Base-by-base conservation (phyloP, 441 rosid species). In the Hura crepitans region DNA sequence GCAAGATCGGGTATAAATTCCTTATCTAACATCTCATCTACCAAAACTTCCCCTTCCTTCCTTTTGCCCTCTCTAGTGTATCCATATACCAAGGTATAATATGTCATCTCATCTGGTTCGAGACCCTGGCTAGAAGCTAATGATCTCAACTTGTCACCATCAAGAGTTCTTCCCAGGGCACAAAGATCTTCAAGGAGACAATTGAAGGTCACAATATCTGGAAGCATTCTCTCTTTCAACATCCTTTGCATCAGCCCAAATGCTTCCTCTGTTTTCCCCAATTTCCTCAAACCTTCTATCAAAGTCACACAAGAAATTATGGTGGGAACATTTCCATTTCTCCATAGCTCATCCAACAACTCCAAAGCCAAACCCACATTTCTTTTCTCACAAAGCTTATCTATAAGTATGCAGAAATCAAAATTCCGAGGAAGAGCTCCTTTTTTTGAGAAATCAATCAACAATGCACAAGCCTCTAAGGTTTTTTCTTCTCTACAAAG, bases 11-110 rank as follows among this genome's bases (percentile, higher is more conserved):
- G 88, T 76, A 93, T 72, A 71, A 84, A 82, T 49, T 85, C 94
- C 71, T 80, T 84, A 75, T 91, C 98, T 72, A 91, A 73, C 98
- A 93, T 93, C 83, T 93, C 93, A 62, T 85, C 81, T 66, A 87
- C 91, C 66, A 93, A n/a, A 47, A 31, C 74, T 70, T 84, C 83
- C 14, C 94, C 94, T 74, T 89, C 97, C 76, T 84, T 78, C 70
- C 77, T 77, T 72, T 72, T 85, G 2, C 83, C 84, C 60, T 91
- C 92, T 74, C 78, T 80, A 1, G 66, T 72, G 65, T 75, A 91
- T 20, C 97, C 97, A 45, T 79, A 76, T 31, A 88, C 83, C 83
- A 91, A 77, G 81, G 81, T 81, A 72, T 79, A 66, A 74, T 82
- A 89, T 0, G 79, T 86, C 74, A 78, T 75, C 60, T 77, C 83